Percentiles rank a stretch among this genome's conserved stretches.
phyloP scores from a whole-genome alignment of 2,329 filamentous ascomycete genomes.

The Stagonosporopsis vannaccii region DNA sequence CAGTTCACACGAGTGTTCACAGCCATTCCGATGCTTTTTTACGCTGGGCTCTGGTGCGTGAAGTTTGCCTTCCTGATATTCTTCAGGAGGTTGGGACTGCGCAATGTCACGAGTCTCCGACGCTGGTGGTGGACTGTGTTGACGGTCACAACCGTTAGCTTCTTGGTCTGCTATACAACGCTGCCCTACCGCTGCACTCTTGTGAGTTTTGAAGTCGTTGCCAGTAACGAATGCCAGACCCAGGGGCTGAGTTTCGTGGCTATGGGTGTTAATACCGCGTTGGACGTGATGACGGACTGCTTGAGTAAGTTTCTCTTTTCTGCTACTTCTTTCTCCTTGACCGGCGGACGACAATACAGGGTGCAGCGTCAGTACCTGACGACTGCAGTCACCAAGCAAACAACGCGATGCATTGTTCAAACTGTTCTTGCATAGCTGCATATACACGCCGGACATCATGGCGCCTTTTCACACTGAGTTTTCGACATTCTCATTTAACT shows the following conservation, averaged over 20 bases:
- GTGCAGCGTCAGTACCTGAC: no score
- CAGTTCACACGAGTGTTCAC: constrained; percentile 15
- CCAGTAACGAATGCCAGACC: constrained; percentile 9
- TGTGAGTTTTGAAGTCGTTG: constrained; percentile 7
- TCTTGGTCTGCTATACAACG: constrained; percentile 11
- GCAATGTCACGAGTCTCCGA: background rate
- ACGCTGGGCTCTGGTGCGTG: constrained; percentile 22
- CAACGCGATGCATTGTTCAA: no score
- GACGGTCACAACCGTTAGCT: constrained; percentile 5
- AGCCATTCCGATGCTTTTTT: constrained; percentile 20
- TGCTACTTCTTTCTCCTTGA: no score
- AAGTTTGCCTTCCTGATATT: constrained; percentile 26
- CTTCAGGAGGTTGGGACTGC: constrained; percentile 17
- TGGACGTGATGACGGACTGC: constrained; percentile 23
- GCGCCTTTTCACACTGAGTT: no score
- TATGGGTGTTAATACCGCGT: constrained; percentile 18
- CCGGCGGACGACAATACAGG: no score
- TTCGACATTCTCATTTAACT: no score
- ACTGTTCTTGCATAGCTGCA: no score
- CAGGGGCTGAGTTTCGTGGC: constrained; percentile 11
- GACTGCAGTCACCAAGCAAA: no score
- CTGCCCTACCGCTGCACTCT: constrained; percentile 23
- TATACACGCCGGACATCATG: no score
- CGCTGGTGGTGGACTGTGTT: constrained; percentile 17
- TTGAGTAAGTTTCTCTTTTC: constrained; percentile 18